A percentile compares a stretch with the other conserved stretches of the same genome.
phyloP scores from a whole-genome alignment of 257 asterid genomes.

The Solanum sitiens region DNA sequence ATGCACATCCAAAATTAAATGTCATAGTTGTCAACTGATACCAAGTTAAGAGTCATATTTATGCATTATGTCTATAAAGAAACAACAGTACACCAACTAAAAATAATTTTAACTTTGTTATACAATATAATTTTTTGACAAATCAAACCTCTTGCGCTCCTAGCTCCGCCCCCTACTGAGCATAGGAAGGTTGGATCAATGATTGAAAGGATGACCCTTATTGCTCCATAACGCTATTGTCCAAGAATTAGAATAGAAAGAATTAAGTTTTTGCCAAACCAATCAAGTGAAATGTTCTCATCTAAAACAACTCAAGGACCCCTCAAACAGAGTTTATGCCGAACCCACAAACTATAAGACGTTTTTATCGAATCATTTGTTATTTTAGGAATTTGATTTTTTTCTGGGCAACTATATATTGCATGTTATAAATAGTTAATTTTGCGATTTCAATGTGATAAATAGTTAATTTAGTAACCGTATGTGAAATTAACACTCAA shows the following conservation, averaged over 20 bases:
- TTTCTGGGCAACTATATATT: neutral
- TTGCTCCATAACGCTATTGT: neutral
- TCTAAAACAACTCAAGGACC: neutral
- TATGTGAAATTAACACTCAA: neutral
- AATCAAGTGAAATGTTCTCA: neutral
- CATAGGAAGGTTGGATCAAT: neutral
- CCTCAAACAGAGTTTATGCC: neutral
- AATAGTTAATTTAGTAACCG: neutral
- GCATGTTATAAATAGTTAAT: neutral
- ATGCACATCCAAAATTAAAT: too few species aligned
- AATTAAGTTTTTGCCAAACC: neutral
- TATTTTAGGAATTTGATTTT: neutral
- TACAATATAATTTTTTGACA: neutral
- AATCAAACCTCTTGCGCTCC: neutral
- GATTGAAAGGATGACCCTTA: neutral
- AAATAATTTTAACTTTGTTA: neutral
- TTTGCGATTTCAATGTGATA: neutral
- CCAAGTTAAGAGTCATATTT: too few species aligned
- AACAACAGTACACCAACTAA: neutral
- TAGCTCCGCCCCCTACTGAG: neutral
- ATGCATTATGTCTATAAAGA: neutral
- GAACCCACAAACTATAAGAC: neutral
- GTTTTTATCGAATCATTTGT: neutral
- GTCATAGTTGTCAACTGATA: too few species aligned
- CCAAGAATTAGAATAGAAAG: neutral